Evolutionary conservation across 345 rosid genomes (phyloP).

Genomic region (Anacardium occidentale): DNA sequence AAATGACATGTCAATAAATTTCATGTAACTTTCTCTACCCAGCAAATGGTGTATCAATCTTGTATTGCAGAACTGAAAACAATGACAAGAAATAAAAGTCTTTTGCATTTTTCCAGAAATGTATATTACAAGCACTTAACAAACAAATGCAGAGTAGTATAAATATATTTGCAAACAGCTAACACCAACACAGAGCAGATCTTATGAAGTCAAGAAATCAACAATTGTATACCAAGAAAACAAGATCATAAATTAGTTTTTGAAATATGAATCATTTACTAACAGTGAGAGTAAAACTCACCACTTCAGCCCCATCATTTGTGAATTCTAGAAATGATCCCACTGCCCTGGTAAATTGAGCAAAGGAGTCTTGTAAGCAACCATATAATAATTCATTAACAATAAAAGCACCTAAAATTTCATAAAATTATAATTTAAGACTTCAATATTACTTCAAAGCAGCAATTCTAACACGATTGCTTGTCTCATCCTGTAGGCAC

Average conservation of each 20-base stretch:
- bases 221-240: neutral
- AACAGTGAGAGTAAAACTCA: slow-evolving; percentile 31
- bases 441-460: slow-evolving; percentile 75
- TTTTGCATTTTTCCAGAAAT: neutral
- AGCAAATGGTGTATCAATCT: neutral
- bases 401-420: slow-evolving; percentile 12
- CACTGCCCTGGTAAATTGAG: slow-evolving; percentile 68
- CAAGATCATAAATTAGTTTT: slow-evolving; percentile 7
- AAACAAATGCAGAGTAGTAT: neutral
- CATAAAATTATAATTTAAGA: slow-evolving; percentile 7
- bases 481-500: slow-evolving; percentile 87
- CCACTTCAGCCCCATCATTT: slow-evolving; percentile 82
- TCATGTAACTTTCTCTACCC: neutral
- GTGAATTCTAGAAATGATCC: slow-evolving; percentile 96
- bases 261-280: neutral
- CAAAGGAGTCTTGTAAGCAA: slow-evolving; percentile 21
- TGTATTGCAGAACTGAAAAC: neutral
- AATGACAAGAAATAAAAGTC: neutral
- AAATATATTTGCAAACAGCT: neutral
- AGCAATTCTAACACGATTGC: slow-evolving; percentile 92
- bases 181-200: neutral
- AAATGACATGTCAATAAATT: neutral
- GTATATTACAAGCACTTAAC: neutral
- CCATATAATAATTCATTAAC: slow-evolving; percentile 1
- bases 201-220: neutral